Evolutionary conservation across 257 asterid species (phyloP).

Genomic region (Avicennia marina): DNA sequence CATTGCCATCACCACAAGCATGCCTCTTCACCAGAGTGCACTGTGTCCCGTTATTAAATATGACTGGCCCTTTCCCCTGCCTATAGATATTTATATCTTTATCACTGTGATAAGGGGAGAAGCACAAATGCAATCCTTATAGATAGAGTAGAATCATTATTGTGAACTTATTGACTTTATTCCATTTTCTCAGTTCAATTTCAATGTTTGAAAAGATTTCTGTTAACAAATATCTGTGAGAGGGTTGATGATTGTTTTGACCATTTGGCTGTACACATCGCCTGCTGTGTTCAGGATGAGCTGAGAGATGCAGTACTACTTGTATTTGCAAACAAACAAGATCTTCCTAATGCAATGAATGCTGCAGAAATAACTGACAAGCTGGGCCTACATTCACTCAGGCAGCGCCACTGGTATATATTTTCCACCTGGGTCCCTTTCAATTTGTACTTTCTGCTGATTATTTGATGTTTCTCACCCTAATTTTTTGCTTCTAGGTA

Average conservation of each 20-base stretch:
- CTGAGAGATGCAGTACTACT: slow-evolving; percentile 88
- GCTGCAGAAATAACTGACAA: slow-evolving; percentile 97
- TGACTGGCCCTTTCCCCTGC: too few species aligned
- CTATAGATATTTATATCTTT: too few species aligned
- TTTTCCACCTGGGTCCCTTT: background rate
- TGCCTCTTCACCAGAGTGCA: too few species aligned
- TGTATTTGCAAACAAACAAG: slow-evolving; percentile 94
- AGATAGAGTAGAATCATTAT: background rate
- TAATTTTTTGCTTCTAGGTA: slow-evolving; percentile 32
- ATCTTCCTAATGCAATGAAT: slow-evolving; percentile 97
- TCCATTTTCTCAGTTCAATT: too few species aligned
- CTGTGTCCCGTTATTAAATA: too few species aligned
- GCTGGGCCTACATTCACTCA: slow-evolving; percentile 96
- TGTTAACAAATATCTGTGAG: too few species aligned
- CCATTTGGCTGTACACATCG: slow-evolving; percentile 9
- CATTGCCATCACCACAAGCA: too few species aligned
- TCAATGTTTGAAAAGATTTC: too few species aligned
- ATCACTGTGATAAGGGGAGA: background rate
- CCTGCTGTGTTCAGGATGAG: slow-evolving; percentile 56
- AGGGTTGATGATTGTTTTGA: background rate
- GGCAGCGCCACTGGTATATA: slow-evolving; percentile 92
- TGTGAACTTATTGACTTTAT: too few species aligned
- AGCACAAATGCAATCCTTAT: background rate
- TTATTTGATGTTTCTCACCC: background rate
- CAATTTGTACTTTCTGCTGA: background rate